Percentiles rank a stretch among this genome's conserved stretches.
Evolutionary conservation across 2,329 filamentous ascomycete species (phyloP).

Genomic region (Emmonsiellopsis sp.): DNA sequence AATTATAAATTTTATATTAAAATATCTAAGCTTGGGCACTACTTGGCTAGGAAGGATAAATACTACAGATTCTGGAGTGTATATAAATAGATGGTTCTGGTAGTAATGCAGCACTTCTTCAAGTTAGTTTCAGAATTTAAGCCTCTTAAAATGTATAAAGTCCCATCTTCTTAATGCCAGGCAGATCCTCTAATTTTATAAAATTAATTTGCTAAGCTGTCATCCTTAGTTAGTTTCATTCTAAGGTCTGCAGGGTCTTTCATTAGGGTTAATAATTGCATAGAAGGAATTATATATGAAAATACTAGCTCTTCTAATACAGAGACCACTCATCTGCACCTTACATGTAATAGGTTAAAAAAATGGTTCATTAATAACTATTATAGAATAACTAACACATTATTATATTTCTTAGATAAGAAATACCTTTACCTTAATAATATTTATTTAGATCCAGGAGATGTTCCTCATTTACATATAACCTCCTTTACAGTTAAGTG

Average conservation of each 20-base stretch:
- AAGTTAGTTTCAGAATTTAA: neutral
- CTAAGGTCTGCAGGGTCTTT: too few species aligned
- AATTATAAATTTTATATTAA: neutral
- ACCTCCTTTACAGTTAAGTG: neutral
- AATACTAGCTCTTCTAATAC: too few species aligned
- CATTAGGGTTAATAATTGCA: too few species aligned
- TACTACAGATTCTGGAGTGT: neutral
- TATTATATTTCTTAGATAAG: neutral
- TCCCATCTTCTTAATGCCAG: neutral
- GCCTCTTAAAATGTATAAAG: neutral
- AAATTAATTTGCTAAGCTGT: neutral
- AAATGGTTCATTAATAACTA: neutral
- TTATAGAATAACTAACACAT: neutral
- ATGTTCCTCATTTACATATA: neutral
- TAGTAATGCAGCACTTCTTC: neutral
- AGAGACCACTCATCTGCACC: neutral
- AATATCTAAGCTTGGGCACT: neutral
- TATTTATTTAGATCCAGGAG: neutral
- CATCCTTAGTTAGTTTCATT: neutral
- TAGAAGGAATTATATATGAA: neutral
- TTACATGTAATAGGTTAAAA: neutral
- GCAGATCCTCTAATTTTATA: neutral
- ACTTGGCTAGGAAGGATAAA: neutral
- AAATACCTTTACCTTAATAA: neutral
- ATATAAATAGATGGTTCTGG: neutral